Evolutionary conservation across 805 yeast species (phyloP).

Genomic region (Cyberlindnera bimundalis): DNA sequence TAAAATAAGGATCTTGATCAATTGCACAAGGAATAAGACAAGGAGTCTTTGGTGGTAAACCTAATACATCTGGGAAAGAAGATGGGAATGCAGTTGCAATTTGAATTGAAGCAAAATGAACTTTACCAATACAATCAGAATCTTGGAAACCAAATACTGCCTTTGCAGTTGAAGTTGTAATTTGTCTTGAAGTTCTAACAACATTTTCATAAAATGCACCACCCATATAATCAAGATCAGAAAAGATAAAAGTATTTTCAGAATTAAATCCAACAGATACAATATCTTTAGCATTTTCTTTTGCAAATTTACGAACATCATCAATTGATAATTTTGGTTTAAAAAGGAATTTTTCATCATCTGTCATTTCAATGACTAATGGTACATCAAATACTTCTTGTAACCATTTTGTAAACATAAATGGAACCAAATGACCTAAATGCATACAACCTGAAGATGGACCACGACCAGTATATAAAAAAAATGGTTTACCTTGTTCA

Average conservation of each 20-base stretch:
- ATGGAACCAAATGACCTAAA: slow-evolving; percentile 95
- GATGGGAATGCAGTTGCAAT: slow-evolving; percentile 95
- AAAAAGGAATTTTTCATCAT: slow-evolving; percentile 95
- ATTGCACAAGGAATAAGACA: slow-evolving; percentile 98
- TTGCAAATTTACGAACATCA: slow-evolving; percentile 78
- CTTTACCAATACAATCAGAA: slow-evolving; percentile 88
- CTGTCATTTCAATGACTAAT: slow-evolving; percentile 88
- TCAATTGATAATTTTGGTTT: slow-evolving; percentile 85
- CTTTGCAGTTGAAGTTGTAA: slow-evolving; percentile 94
- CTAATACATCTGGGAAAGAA: slow-evolving; percentile 91
- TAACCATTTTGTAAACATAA: slow-evolving; percentile 93
- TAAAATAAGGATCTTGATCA: slow-evolving; percentile 97
- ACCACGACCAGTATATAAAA: slow-evolving; percentile 95
- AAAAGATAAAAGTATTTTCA: slow-evolving; percentile 90
- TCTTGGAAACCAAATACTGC: slow-evolving; percentile 97
- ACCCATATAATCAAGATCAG: slow-evolving; percentile 90
- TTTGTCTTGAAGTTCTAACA: slow-evolving; percentile 87
- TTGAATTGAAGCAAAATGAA: slow-evolving; percentile 95
- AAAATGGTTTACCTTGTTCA: slow-evolving; percentile 93
- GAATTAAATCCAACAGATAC: slow-evolving; percentile 93
- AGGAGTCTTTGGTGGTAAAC: slow-evolving; percentile 84
- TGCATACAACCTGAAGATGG: slow-evolving; percentile 95
- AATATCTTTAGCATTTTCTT: slow-evolving; percentile 86
- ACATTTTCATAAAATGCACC: slow-evolving; percentile 93
- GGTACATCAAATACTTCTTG: slow-evolving; percentile 98